Base-by-base conservation (phyloP, 2,329 filamentous ascomycete genomes). In the Cyphellophora europaea region DNA sequence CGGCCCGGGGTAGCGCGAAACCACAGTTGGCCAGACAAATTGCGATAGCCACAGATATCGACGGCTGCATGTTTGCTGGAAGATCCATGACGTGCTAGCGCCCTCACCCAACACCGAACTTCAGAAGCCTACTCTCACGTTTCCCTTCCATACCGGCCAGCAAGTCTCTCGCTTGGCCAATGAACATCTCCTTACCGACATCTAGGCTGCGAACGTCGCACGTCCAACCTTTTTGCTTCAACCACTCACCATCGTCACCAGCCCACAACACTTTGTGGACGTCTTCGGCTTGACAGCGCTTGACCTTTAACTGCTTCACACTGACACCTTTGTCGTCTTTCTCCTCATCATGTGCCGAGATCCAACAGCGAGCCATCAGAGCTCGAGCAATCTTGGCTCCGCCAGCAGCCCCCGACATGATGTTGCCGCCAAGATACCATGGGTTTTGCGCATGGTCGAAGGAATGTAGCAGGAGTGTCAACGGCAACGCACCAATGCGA, bases 371-470 rank as follows among this genome's bases (percentile, higher is more conserved):
- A n/a, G 66, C 63, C 37, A 64, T 62, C 5, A 72, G 44, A 18
- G 57, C 60, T n/a, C 55, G 56, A 5, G 65, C 66, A 19, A 73
- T 62, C 21, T 67, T 57, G 5, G 64, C 43, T 1, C 69, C 71
- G 10, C 67, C 66, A 3, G 63, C 62, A 8, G 59, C 60, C 4
- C 71, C 71, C 6, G 58, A 53, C 11, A 62, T 64, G 36, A 73
- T 66, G 30, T 65, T 63, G 0, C 71, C 70, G 21, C 71, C 71
- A 10, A 73, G 49, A 42, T 63, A 70, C 62, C 66, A 70, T 1
- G 69, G 69, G 32, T 71, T 73, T 21, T 63, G 53, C 14, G 70
- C 67, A 19, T 57, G 58, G 49, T 70, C 63, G 46, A 73, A 66
- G 3, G 63, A 63, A 49, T 74, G 70, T 16, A 74, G 57, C 11